Evolutionary conservation across 768 basidiomycete species (phyloP).

Genomic region (Tricholoma flavovirens): DNA sequence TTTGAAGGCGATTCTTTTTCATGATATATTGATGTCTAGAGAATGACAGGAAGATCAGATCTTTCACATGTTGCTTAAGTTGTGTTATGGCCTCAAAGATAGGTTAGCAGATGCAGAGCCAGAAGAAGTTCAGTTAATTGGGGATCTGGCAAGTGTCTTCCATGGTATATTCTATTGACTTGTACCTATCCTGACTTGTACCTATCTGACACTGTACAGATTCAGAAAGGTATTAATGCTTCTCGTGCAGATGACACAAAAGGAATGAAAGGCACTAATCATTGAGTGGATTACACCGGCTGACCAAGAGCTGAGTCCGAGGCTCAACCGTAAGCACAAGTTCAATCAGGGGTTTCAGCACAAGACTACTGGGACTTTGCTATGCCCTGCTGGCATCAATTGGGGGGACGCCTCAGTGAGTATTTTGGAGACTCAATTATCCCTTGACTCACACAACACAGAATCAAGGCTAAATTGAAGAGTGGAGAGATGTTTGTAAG

Average conservation of each 20-base stretch:
- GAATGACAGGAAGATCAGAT: no score
- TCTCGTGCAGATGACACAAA: neutral
- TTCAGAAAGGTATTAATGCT: neutral
- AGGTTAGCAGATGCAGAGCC: neutral
- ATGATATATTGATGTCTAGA: no score
- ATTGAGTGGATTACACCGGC: neutral
- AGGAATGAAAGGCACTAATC: neutral
- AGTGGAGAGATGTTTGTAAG: neutral
- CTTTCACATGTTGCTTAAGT: neutral
- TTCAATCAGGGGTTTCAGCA: neutral
- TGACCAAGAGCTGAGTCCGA: neutral
- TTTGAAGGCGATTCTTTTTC: no score
- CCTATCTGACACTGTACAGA: neutral
- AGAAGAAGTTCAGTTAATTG: neutral
- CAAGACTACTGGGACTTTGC: neutral
- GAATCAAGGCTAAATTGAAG: neutral
- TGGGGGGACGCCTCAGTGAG: conserved; percentile 3
- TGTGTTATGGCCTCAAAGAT: neutral
- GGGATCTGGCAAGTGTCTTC: neutral
- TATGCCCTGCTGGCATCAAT: conserved; percentile 10
- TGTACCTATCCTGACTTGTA: no score
- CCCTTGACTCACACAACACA: neutral
- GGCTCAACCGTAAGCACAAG: neutral
- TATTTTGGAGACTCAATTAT: no score
- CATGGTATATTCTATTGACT: no score